These are phyloP conservation scores for Kondoa subrosea DNA, from an alignment of 768 basidiomycete genomes.

Conservation along the genomic window DNA sequence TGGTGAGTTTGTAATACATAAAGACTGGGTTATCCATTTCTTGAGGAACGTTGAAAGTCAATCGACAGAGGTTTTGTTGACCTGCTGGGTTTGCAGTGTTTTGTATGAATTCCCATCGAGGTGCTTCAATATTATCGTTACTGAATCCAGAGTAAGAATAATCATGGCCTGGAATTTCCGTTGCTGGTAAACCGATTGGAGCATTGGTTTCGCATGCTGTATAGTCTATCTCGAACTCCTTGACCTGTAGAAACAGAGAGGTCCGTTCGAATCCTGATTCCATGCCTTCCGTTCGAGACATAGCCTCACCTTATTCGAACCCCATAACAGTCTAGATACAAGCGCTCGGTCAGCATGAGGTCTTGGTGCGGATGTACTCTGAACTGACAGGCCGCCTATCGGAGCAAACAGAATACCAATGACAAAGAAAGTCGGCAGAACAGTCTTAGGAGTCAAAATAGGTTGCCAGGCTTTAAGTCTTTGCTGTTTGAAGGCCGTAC, in stretches of 20 bases:
- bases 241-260: conserved; percentile 37
- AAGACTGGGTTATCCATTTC: conserved; percentile 59
- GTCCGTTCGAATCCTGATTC: not conserved
- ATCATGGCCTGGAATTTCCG: conserved; percentile 42
- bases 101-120: conserved; percentile 53
- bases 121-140: conserved; percentile 39
- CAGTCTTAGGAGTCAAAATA: conserved; percentile 92
- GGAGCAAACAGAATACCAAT: conserved; percentile 89
- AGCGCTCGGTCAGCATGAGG: not conserved
- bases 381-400: conserved; percentile 51
- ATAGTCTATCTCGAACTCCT: conserved; percentile 89
- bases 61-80: conserved; percentile 45
- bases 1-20: conserved; percentile 87
- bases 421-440: conserved; percentile 87
- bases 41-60: conserved; percentile 67
- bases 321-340: conserved; percentile 53
- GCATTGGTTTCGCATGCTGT: conserved; percentile 64
- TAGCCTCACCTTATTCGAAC: conserved; percentile 43
- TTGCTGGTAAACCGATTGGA: conserved; percentile 38
- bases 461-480: conserved; percentile 99
- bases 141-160: conserved; percentile 48
- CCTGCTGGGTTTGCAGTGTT: conserved; percentile 37
- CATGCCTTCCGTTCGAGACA: too few relatives aligned
- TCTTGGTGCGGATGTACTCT: not conserved
- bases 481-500: conserved; percentile 83